Evolutionary conservation across 257 asterid species (phyloP).

Genomic region (Linaria vulgaris): DNA sequence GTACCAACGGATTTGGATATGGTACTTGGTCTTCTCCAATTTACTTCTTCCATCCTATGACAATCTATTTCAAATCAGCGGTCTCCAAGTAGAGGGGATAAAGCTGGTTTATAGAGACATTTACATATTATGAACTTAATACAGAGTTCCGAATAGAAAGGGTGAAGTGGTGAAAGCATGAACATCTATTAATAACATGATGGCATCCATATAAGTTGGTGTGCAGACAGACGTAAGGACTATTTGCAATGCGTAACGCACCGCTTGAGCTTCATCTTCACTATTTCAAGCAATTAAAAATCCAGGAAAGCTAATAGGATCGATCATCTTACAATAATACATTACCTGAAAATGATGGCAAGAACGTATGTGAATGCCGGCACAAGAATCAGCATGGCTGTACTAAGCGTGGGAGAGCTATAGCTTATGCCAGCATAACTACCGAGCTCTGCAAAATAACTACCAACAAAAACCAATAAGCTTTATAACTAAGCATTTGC

Average conservation of each 20-base stretch:
- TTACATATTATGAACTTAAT: no score
- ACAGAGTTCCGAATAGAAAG: no score
- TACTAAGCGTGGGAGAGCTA: conserved; percentile 74
- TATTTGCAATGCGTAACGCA: no score
- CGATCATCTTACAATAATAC: no score
- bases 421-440: conserved; percentile 59
- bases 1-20: conserved; percentile 51
- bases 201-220: no score
- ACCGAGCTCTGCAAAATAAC: conserved; percentile 51
- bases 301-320: neutral
- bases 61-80: conserved; percentile 19
- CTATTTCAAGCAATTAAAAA: neutral
- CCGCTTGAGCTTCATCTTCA: no score
- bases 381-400: conserved; percentile 67
- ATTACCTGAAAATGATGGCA: conserved; percentile 54
- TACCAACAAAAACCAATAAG: conserved; percentile 26
- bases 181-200: no score
- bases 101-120: neutral
- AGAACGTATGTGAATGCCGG: conserved; percentile 68
- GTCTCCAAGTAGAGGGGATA: conserved; percentile 2
- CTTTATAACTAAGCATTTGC: no score
- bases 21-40: conserved; percentile 37
- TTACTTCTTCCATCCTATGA: conserved; percentile 54
- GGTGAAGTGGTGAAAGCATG: no score
- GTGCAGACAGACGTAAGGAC: no score